Evolutionary conservation across 441 rosid species (phyloP).

Genomic region (Pelargonium cotyledonis): DNA sequence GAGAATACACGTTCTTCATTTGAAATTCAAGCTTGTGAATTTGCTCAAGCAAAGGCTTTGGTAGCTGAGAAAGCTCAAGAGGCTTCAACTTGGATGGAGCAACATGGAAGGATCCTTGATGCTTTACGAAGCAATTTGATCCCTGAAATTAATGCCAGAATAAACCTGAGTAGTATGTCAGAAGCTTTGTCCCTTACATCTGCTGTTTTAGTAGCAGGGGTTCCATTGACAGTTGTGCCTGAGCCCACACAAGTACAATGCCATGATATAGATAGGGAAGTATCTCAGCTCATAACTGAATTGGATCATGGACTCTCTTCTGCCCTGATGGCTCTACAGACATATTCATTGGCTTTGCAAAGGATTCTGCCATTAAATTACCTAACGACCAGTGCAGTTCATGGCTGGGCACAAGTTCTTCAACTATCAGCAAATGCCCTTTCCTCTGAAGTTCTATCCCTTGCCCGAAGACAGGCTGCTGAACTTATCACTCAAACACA

Average conservation of each 20-base stretch:
- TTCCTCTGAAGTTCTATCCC: slow-evolving; percentile 65
- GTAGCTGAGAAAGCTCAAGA: slow-evolving; percentile 87
- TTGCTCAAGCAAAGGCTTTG: slow-evolving; percentile 68
- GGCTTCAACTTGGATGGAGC: slow-evolving; percentile 83
- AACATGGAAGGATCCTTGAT: slow-evolving; percentile 83
- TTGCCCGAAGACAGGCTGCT: slow-evolving; percentile 79
- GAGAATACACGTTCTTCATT: slow-evolving; percentile 64
- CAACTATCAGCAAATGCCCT: slow-evolving; percentile 72
- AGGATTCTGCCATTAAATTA: slow-evolving; percentile 89
- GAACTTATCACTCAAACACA: slow-evolving; percentile 55
- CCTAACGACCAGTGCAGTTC: slow-evolving; percentile 69
- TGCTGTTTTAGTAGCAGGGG: slow-evolving; percentile 82
- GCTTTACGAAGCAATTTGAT: slow-evolving; percentile 69
- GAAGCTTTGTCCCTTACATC: slow-evolving; percentile 75
- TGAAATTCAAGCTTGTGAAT: slow-evolving; percentile 85
- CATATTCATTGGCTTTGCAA: slow-evolving; percentile 76
- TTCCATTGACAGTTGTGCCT: slow-evolving; percentile 91
- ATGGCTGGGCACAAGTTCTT: slow-evolving; percentile 84
- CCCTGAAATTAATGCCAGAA: slow-evolving; percentile 55
- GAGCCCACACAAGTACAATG: slow-evolving; percentile 97
- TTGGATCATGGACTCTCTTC: slow-evolving; percentile 73
- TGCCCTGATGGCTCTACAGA: slow-evolving; percentile 58
- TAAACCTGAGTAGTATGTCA: slow-evolving; percentile 40
- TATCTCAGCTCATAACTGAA: slow-evolving; percentile 63
- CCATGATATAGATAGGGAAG: slow-evolving; percentile 82